Base-by-base conservation (phyloP, 129 eudicot genomes). In the Pittosporum tobira region DNA sequence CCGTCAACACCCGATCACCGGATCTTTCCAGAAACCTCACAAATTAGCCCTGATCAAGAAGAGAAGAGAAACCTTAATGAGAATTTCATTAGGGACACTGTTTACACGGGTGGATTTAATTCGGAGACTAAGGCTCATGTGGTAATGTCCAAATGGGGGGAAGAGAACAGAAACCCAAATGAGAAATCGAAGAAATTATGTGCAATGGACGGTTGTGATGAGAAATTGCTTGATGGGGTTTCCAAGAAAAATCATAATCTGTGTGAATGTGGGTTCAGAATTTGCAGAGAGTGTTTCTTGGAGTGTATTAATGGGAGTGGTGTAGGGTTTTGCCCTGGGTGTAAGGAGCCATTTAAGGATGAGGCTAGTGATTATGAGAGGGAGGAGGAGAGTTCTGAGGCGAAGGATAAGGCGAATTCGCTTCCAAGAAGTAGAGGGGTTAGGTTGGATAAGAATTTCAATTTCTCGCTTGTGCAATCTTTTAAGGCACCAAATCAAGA, bases 21-120 rank as follows among this genome's bases (percentile, higher is more conserved):
- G 1, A 57, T 68, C 22, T 16, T 81, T 8, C 34, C 85, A 6
- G 70, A 37, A 4, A 5, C 9, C 37, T 83, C 94, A 0, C 70
- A 59, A 0, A 72, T 36, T 19, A 76, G 81, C 47, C 62, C 64
- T 9, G 50, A 56, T 0, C n/a, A n/a, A n/a, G 81, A 67, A 1
- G 66, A 61, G 28, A 18, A 34, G 18, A 77, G 79, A 25, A 77
- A 81, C 69, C 87, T 90, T 0, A 73, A 51, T 20, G 79, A 64
- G 62, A 72, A 67, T 21, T 81, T 72, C 53, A 73, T 93, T 14
- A 83, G 84, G 43, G 96, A 88, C 52, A 83, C 96, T 9, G 81
- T 81, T 14, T 93, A 76, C n/a, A 93, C 99, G 0, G 99, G 99
- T 0, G 99, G 99, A 4, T 83, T 81, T 51, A 87, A 93, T 28